Evolutionary conservation across 2,329 filamentous ascomycete species (phyloP).

Genomic region (Botryosphaeria dothidea): DNA sequence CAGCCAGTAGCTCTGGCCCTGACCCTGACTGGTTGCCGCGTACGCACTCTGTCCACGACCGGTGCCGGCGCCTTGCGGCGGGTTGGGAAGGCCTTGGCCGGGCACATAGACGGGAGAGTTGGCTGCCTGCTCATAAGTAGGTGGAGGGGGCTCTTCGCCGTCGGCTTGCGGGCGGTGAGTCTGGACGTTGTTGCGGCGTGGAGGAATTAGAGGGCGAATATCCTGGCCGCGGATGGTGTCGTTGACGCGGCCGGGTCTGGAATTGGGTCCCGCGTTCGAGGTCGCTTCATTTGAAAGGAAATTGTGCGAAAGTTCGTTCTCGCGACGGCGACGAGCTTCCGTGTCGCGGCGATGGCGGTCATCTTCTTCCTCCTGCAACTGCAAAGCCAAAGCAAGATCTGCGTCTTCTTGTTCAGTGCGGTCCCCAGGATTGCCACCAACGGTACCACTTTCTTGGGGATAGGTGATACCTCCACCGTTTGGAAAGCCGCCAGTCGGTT

Average conservation of each 20-base stretch:
- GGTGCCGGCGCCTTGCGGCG: conserved; percentile 35
- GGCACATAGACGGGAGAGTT: conserved; percentile 27
- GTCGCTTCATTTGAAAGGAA: conserved; percentile 56
- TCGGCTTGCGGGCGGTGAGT: conserved; percentile 31
- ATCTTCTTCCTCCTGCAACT: conserved; percentile 93
- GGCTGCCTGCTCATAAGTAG: conserved; percentile 66
- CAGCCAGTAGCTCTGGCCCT: conserved; percentile 13
- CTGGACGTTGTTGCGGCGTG: conserved; percentile 38
- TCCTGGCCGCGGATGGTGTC: conserved; percentile 31
- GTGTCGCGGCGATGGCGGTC: conserved; percentile 65
- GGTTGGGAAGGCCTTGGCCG: conserved; percentile 23
- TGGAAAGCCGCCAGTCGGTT: conserved; percentile 10
- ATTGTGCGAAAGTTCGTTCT: conserved; percentile 68
- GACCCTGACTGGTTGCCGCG: conserved; percentile 9
- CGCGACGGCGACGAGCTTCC: conserved; percentile 63
- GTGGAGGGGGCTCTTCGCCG: conserved; percentile 58
- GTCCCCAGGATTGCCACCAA: conserved; percentile 23
- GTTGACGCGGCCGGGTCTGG: conserved; percentile 28
- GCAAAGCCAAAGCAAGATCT: conserved; percentile 82
- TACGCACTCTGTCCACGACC: conserved; percentile 20
- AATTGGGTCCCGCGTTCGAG: conserved; percentile 23
- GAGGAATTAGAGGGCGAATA: conserved; percentile 48
- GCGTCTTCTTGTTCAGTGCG: conserved; percentile 71
- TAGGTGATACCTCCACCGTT: conserved; percentile 12
- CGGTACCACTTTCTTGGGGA: conserved; percentile 24